Evolutionary conservation across 352 stramenopile species (phyloP).

Genomic region (Phytophthora crassamura): DNA sequence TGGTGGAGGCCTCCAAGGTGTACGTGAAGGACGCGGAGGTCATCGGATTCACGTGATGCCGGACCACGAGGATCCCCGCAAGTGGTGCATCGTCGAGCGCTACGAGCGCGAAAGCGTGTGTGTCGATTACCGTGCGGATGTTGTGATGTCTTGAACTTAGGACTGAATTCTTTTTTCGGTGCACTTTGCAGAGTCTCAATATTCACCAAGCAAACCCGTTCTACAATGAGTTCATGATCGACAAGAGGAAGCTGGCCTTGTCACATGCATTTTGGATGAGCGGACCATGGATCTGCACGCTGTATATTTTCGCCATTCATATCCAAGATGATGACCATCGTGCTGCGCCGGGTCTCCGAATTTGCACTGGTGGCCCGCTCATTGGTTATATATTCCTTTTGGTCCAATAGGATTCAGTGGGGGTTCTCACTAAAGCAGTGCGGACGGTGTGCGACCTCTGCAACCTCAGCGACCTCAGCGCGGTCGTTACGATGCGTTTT

Average conservation of each 20-base stretch:
- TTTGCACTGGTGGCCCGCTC: too few relatives aligned
- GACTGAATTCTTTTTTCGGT: not conserved
- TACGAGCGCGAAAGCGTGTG: conserved; percentile 31
- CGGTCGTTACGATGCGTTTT: too few relatives aligned
- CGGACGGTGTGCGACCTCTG: too few relatives aligned
- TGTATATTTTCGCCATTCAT: too few relatives aligned
- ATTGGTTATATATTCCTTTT: too few relatives aligned
- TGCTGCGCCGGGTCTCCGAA: too few relatives aligned
- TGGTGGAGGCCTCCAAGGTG: conserved; percentile 33
- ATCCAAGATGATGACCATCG: too few relatives aligned
- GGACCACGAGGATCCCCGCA: conserved; percentile 27
- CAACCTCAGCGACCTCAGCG: too few relatives aligned
- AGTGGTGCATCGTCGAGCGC: conserved; percentile 36
- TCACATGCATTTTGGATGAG: conserved; percentile 8
- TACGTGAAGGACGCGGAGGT: conserved; percentile 31
- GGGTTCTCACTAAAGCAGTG: too few relatives aligned
- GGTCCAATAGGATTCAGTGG: too few relatives aligned
- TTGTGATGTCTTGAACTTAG: not conserved
- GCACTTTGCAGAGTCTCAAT: conserved; percentile 25
- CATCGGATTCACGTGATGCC: conserved; percentile 37
- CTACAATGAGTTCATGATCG: conserved; percentile 23
- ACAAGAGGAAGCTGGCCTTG: conserved; percentile 10
- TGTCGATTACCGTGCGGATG: not conserved
- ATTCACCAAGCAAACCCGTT: conserved; percentile 33
- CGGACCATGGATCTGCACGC: conserved; percentile 19